Evolutionary conservation across 1,139 yeast species (phyloP).

Genomic region (Magnusiomyces starmeri): DNA sequence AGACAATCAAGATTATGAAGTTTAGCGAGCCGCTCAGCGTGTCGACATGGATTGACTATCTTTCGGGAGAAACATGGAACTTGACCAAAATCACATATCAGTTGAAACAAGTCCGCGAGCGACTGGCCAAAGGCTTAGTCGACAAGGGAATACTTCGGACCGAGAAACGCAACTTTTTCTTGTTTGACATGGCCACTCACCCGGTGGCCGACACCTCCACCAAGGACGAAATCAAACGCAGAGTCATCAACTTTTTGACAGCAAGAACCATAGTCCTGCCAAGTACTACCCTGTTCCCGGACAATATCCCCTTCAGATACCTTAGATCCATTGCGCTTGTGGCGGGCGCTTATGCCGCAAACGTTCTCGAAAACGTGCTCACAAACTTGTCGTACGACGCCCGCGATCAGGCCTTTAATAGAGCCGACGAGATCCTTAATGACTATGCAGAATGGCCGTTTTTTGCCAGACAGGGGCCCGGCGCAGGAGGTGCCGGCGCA

Average conservation of each 20-base stretch:
- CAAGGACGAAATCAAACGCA: constrained; percentile 65
- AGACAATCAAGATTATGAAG: constrained; percentile 84
- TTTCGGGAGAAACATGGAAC: constrained; percentile 96
- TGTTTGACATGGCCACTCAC: constrained; percentile 98
- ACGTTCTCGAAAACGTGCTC: constrained; percentile 86
- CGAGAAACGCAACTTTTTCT: constrained; percentile 85
- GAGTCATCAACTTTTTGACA: constrained; percentile 64
- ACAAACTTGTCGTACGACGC: constrained; percentile 74
- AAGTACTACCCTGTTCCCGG: constrained; percentile 56
- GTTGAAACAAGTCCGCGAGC: constrained; percentile 91
- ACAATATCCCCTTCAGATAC: constrained; percentile 57
- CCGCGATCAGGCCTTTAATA: constrained; percentile 85
- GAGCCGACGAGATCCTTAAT: constrained; percentile 82
- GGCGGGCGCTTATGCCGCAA: constrained; percentile 90
- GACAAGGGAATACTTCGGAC: constrained; percentile 97
- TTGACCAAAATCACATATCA: constrained; percentile 90
- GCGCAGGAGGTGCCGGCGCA: constrained; percentile 61
- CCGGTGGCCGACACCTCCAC: constrained; percentile 86
- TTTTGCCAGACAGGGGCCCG: constrained; percentile 44
- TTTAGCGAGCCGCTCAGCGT: constrained; percentile 77
- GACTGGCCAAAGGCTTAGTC: constrained; percentile 92
- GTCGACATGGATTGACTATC: constrained; percentile 86
- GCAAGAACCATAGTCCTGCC: constrained; percentile 53
- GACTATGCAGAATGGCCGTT: constrained; percentile 90
- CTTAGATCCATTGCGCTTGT: constrained; percentile 77